Evolutionary conservation across 495 filamentous ascomycete species (phyloP).

Genomic region (Pseudotulostoma volvatum): DNA sequence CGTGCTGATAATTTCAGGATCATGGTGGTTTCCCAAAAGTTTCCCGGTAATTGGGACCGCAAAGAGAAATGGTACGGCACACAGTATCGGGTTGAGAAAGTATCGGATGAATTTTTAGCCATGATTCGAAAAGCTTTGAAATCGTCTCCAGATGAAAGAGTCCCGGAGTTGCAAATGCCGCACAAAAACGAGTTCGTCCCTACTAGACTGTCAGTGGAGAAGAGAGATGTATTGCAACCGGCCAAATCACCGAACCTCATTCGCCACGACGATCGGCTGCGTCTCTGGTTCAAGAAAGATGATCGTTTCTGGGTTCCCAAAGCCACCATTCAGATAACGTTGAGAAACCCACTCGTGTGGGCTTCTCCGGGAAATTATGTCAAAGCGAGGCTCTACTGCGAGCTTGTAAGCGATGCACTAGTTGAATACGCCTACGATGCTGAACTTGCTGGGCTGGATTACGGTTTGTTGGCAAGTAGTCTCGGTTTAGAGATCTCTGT

Average conservation of each 20-base stretch:
- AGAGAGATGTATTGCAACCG: slow-evolving; percentile 66
- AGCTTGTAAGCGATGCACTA: slow-evolving; percentile 75
- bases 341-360: slow-evolving; percentile 62
- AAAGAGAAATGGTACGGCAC: slow-evolving; percentile 98
- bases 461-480: slow-evolving; percentile 51
- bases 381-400: slow-evolving; percentile 67
- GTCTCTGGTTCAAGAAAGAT: slow-evolving; percentile 98
- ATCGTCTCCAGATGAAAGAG: slow-evolving; percentile 38
- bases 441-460: slow-evolving; percentile 81
- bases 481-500: slow-evolving; percentile 67
- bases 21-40: slow-evolving; percentile 62
- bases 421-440: slow-evolving; percentile 95
- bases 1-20: slow-evolving; percentile 82
- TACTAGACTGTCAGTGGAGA: slow-evolving; percentile 83
- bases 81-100: slow-evolving; percentile 72
- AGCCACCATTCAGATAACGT: slow-evolving; percentile 63
- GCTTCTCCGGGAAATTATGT: slow-evolving; percentile 62
- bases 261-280: slow-evolving; percentile 63
- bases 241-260: slow-evolving; percentile 66
- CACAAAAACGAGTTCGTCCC: slow-evolving; percentile 95
- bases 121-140: slow-evolving; percentile 48
- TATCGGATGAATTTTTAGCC: slow-evolving; percentile 56
- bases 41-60: slow-evolving; percentile 68
- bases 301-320: slow-evolving; percentile 98
- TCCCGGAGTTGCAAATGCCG: slow-evolving; percentile 65